These are phyloP conservation scores for Grigorovia jiainica DNA, from an alignment of 805 yeast species.

Conservation along the genomic window DNA sequence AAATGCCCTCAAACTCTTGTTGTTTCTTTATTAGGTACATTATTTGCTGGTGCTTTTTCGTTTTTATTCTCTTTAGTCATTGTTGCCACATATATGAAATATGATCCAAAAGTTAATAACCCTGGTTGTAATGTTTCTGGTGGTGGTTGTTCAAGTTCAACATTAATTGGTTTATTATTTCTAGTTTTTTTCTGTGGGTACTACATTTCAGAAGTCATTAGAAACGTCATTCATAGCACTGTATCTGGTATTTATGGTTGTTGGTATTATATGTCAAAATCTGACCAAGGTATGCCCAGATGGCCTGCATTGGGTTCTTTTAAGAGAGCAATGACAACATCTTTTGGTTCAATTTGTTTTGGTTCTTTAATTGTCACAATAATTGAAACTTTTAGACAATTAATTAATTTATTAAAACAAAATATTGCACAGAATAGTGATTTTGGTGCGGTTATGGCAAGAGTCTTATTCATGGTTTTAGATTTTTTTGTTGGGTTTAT, in stretches of 20 bases:
- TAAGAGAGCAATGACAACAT: constrained; percentile 69
- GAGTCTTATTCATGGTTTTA: constrained; percentile 42
- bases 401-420: constrained; percentile 43
- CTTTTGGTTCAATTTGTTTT: constrained; percentile 84
- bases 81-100: constrained; percentile 71
- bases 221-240: constrained; percentile 71
- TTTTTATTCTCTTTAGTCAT: constrained; percentile 57
- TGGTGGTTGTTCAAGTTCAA: constrained; percentile 49
- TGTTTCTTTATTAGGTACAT: constrained; percentile 50
- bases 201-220: constrained; percentile 72
- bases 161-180: constrained; percentile 59
- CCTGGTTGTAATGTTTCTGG: constrained; percentile 43
- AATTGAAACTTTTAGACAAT: constrained; percentile 55
- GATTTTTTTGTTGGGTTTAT: constrained; percentile 54
- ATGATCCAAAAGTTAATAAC: constrained; percentile 46
- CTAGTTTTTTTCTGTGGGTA: constrained; percentile 76
- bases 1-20: constrained; percentile 59
- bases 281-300: constrained; percentile 70
- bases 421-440: constrained; percentile 32
- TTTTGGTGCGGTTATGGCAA: constrained; percentile 42
- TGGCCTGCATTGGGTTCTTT: constrained; percentile 77
- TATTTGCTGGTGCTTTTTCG: constrained; percentile 53
- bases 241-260: constrained; percentile 81
- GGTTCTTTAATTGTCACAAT: constrained; percentile 69
- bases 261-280: constrained; percentile 75